Evolutionary conservation across 2,329 filamentous ascomycete species (phyloP).

Genomic region (Colletotrichum sp.): DNA sequence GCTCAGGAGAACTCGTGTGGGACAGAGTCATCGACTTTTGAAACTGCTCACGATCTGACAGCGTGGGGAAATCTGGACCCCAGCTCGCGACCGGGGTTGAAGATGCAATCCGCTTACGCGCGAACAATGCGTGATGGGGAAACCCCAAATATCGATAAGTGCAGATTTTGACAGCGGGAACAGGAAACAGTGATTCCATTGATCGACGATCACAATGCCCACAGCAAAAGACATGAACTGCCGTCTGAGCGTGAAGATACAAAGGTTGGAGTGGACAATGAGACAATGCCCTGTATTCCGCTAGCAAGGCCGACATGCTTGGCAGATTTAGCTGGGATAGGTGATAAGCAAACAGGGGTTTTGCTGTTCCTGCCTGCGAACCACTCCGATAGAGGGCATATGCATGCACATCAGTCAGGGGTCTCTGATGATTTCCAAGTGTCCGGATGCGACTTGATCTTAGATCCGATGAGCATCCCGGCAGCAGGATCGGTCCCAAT

Average conservation of each 20-base stretch:
- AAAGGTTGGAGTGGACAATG: neutral
- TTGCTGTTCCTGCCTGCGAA: neutral
- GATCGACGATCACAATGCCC: neutral
- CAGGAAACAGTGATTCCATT: neutral
- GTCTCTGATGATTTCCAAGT: neutral
- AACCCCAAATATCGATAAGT: neutral
- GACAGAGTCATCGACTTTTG: neutral
- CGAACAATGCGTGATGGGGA: neutral
- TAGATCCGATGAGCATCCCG: neutral
- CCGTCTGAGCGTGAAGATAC: neutral
- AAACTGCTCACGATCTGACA: neutral
- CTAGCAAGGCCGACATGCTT: neutral
- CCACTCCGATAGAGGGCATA: neutral
- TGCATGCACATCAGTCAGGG: neutral
- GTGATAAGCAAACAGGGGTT: neutral
- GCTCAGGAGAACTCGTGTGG: neutral
- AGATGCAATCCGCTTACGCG: neutral
- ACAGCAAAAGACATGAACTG: neutral
- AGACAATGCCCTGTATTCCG: neutral
- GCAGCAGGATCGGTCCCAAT: neutral
- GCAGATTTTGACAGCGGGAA: neutral
- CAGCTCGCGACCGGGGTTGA: neutral
- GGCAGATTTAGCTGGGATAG: neutral
- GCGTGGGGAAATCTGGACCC: neutral
- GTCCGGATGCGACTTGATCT: neutral